Evolutionary conservation across 2,329 filamentous ascomycete genomes (phyloP), one percentile per base, ranked within the genome.

Genomic region (Trichoderma sp.): DNA sequence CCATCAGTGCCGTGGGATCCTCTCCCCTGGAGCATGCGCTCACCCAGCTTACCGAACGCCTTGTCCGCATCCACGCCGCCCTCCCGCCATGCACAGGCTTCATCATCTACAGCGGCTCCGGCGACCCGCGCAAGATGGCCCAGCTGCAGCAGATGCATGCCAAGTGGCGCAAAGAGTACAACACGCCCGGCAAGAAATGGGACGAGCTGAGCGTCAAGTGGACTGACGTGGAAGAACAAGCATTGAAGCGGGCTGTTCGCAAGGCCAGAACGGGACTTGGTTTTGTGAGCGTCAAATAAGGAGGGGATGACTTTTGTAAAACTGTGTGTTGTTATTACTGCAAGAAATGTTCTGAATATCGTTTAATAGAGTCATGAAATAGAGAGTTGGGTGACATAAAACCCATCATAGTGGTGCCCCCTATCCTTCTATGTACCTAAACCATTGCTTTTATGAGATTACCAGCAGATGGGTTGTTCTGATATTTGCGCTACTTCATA

Each of bases 171-270:
- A 84, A 83, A 73, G 89, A 91, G 77, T 91, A 89, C 76, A 88
- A 89, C 77, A 85, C 84, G 10, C 85, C 85, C 0, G 86, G 87
- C 14, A 86, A 82, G 71, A 89, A 89, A 73, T 91, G 89, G 89
- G 88, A 91, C 76, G 79, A 90, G 71, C 80, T 91, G 43, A 87
- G 83, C 73, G 87, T 91, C 68, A 84, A 87, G 77, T 91, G 89
- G 89, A 91, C 89, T 11, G 89, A 91, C 74, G 80, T 77, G 0
- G 89, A 91, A 77, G 87, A 90, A 56, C 87, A 91, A 79, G 86
- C 84, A 46, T 80, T 91, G 72, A 85, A 82, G 74, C 83, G 80
- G 74, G 89, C 89, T 0, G 85, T 86, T 21, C 81, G 81, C 64
- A 80, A 80, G 58, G 89, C 89, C 10, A 83, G 89, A 59, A 83